Conservation (phyloP, 2,329 filamentous ascomycete genomes). For the Leptographium galeiforme region DNA sequence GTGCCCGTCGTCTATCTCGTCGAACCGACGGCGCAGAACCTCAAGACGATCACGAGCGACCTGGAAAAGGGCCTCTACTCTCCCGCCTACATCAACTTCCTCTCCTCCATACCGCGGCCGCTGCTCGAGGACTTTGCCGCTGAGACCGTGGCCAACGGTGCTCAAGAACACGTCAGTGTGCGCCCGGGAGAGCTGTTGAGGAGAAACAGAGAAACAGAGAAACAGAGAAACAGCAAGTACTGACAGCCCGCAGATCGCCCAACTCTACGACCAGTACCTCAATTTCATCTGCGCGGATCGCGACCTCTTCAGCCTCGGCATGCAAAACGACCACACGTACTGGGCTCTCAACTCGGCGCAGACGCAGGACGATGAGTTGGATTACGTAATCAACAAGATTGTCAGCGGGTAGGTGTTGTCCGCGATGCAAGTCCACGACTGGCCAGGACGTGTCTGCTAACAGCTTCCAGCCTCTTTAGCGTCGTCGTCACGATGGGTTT, state of each 20-base stretch:
- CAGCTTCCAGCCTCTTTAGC: constrained; percentile 53
- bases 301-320: constrained; percentile 85
- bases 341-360: constrained; percentile 91
- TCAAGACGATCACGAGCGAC: constrained; percentile 72
- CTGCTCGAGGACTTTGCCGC: constrained; percentile 90
- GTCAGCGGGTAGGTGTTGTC: constrained; percentile 51
- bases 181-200: too few relatives aligned
- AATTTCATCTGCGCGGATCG: constrained; percentile 96
- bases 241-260: constrained; percentile 50
- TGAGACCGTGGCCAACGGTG: constrained; percentile 71
- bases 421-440: background rate
- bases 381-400: constrained; percentile 75
- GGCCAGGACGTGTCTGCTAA: background rate
- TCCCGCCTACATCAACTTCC: constrained; percentile 92
- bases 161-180: constrained; percentile 44
- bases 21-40: constrained; percentile 71
- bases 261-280: constrained; percentile 91
- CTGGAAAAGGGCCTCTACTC: constrained; percentile 79
- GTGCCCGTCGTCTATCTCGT: constrained; percentile 95
- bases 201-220: too few relatives aligned
- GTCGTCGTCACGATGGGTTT: constrained; percentile 95
- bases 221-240: background rate
- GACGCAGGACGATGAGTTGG: constrained; percentile 81
- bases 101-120: constrained; percentile 80
- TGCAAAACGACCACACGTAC: constrained; percentile 83